Percentiles rank a stretch among this genome's conserved stretches.
Evolutionary conservation across 805 yeast genomes (phyloP).

Genomic region (Alloascoidea africana): DNA sequence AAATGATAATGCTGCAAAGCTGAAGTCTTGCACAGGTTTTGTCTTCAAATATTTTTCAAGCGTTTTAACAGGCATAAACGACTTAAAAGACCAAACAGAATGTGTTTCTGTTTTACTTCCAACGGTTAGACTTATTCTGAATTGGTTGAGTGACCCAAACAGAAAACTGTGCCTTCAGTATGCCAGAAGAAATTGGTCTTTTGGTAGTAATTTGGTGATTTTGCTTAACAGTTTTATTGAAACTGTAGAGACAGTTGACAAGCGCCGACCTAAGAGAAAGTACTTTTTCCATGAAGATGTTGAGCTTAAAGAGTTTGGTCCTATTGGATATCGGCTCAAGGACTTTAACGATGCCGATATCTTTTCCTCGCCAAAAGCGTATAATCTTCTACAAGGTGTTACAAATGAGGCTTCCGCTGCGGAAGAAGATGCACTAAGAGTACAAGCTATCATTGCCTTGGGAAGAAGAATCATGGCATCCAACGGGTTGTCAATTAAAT

Average conservation of each 20-base stretch:
- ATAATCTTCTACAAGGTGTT: background rate
- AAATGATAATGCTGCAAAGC: background rate
- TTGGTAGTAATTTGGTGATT: conserved; percentile 16
- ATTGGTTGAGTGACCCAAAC: conserved; percentile 44
- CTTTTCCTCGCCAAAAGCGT: background rate
- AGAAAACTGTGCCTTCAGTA: conserved; percentile 19
- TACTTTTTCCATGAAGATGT: conserved; percentile 55
- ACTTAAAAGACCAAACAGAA: background rate
- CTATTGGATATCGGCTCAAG: conserved; percentile 35
- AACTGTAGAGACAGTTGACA: conserved; percentile 6
- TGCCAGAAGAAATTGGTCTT: conserved; percentile 17
- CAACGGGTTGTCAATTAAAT: conserved; percentile 11
- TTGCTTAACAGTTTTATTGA: conserved; percentile 16
- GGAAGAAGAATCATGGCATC: conserved; percentile 9
- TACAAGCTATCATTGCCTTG: conserved; percentile 9
- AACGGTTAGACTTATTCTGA: conserved; percentile 31
- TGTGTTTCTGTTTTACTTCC: conserved; percentile 17
- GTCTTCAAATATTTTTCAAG: background rate
- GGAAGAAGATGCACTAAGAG: conserved; percentile 8
- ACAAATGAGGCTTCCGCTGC: conserved; percentile 25
- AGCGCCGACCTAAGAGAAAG: conserved; percentile 27
- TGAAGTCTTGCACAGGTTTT: background rate
- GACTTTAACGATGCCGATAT: conserved; percentile 26
- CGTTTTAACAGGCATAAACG: background rate
- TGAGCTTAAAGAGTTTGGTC: conserved; percentile 39